Evolutionary conservation across 331 rosid species (phyloP).

Genomic region (Erythrophleum ivorense): DNA sequence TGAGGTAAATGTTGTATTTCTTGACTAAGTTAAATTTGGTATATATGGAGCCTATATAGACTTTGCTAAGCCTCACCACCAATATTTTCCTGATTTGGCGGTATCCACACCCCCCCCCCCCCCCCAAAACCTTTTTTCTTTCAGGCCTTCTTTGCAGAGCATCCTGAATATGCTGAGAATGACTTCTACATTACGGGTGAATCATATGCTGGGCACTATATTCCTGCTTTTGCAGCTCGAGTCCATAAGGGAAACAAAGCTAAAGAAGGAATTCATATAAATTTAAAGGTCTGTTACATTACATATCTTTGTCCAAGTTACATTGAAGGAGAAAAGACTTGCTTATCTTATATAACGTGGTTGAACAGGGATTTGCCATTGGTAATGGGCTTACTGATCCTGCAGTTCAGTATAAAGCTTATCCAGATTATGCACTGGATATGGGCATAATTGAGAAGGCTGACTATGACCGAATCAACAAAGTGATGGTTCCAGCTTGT

Average conservation of each 20-base stretch:
- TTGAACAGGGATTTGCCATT: constrained; percentile 86
- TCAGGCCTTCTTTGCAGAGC: constrained; percentile 83
- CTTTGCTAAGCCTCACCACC: not conserved
- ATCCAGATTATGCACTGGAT: constrained; percentile 85
- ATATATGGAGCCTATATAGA: not conserved
- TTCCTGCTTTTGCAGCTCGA: constrained; percentile 90
- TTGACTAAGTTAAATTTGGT: constrained; percentile 10
- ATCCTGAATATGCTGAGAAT: constrained; percentile 74
- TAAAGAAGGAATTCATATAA: constrained; percentile 87
- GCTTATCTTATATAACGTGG: constrained; percentile 29
- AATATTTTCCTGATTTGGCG: not conserved
- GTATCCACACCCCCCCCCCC: not conserved
- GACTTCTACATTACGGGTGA: constrained; percentile 88
- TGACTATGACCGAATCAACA: constrained; percentile 56
- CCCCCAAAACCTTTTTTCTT: not conserved
- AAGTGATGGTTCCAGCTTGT: constrained; percentile 69
- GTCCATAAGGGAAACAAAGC: constrained; percentile 81
- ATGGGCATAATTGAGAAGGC: constrained; percentile 68
- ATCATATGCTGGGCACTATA: constrained; percentile 95
- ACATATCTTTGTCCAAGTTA: constrained; percentile 13
- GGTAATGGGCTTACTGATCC: constrained; percentile 97
- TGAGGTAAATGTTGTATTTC: not conserved
- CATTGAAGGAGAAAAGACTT: not conserved
- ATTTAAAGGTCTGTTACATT: constrained; percentile 63
- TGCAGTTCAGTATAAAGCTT: constrained; percentile 88